Base-by-base conservation (phyloP, 768 basidiomycete genomes). In the Trametes punicea region DNA sequence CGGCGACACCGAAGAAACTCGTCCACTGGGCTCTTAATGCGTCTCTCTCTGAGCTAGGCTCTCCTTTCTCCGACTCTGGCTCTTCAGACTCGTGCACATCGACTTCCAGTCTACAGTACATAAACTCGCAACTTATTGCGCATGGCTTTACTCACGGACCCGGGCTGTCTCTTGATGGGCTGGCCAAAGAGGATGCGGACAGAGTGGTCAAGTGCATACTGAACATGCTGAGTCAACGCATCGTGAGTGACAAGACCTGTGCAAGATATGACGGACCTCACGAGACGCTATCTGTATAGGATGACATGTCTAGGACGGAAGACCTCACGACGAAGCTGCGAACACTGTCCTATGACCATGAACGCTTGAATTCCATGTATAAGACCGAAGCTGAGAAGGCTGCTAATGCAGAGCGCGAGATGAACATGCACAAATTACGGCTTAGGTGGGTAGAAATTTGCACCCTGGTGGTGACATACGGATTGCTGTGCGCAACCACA, bases 291-390 rank as follows among this genome's bases (percentile, higher is more conserved):
- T 4, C 8, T 10, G 21, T 34, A 18, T 60, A 84, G 83, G 76
- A 85, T 65, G 92, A 94, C 68, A 88, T 93, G 83, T 74, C 80
- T 9, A 76, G 83, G n/a, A 83, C 86, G 31, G 92, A 94, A 65
- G 83, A 88, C 10, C 63, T 93, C 5, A 79, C 83, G 0, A 84
- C 88, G 0, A 90, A 89, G 63, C 69, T 88, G 16, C 78, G 89
- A 21, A 92, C 88, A 2, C 73, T 93, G 1, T 80, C 82, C 2
- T 93, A 94, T 57, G 92, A 94, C 62, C 78, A 90, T 56, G 90
- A 92, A 65, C 80, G 92, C 11, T 75, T 93, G 57, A 71, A 73
- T 30, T 79, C 81, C 1, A 83, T 91, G 79, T 77, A 91, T 65
- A 74, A 75, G 16, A 67, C 75, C 9, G 79, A 82, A 11, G 75